Evolutionary conservation across 2,329 filamentous ascomycete genomes (phyloP), one percentile per base, ranked within the genome.

Genomic region (Alternaria panax): DNA sequence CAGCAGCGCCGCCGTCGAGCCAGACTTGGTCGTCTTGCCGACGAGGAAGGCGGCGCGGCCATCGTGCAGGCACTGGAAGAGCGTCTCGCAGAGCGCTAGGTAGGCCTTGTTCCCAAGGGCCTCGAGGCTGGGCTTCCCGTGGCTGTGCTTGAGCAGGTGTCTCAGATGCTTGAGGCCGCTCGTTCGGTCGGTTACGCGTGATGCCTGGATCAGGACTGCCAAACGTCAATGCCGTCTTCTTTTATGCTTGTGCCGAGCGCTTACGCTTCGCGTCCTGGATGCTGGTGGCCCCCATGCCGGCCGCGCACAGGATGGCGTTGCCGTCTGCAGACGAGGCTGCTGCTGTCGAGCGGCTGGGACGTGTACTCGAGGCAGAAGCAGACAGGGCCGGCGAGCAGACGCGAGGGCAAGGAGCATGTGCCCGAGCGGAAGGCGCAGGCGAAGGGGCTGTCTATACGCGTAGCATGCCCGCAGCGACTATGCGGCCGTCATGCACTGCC

Each of bases 21-120:
- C 45, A 34, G 45, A 20, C 57, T 72, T 74, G 50, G 59, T 7
- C 9, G 85, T 80, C 51, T 80, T 79, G 56, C 80, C 84, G 61
- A 81, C 84, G 25, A 83, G 80, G 64, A 87, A 90, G 18, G 79
- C 75, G 9, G 87, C 82, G 73, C 92, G 92, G 67, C 97, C 93
- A 14, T 84, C 78, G 18, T 89, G 76, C 1, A 85, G 85, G 72
- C 85, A 89, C 54, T 86, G 84, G 72, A 97, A 97, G 3, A 98
- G 81, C 1, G 87, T 86, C 71, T 97, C 92, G 68, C 92, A 92
- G 42, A 97, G 88, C 59, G 86, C 86, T 72, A 95, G 90, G 67
- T 91, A 96, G n/a, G 86, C 86, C 73, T 90, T 91, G 73, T 96
- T 92, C 45, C 85, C 86, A 32, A 97, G 81, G 6, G 73, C 70